Evolutionary conservation across 345 rosid species (phyloP).

Genomic region (Populus ilicifolia): DNA sequence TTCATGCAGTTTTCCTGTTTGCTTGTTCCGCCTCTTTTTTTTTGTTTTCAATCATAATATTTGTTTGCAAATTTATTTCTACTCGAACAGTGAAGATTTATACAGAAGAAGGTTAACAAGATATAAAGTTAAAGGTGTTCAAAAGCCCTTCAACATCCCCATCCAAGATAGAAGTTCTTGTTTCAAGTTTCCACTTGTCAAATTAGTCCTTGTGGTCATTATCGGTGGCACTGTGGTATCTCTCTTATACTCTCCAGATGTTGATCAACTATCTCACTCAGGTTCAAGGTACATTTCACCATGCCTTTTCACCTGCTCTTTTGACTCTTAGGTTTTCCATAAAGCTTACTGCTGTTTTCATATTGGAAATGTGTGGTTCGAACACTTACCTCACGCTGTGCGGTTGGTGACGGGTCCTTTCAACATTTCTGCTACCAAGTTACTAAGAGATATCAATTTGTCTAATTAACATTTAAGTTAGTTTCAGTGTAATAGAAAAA

Average conservation of each 20-base stretch:
- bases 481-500: neutral
- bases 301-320: neutral
- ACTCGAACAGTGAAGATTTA: conserved; percentile 21
- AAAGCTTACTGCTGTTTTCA: neutral
- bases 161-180: conserved; percentile 13
- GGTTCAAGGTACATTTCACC: conserved; percentile 15
- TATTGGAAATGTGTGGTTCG: neutral
- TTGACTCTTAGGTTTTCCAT: neutral
- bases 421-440: neutral
- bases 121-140: conserved; percentile 19
- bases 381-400: neutral
- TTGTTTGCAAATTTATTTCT: neutral
- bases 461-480: neutral
- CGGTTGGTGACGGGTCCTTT: neutral
- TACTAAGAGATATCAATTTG: too few relatives aligned
- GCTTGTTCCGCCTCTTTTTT: neutral
- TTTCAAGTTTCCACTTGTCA: conserved; percentile 16
- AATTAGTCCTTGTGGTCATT: conserved; percentile 15
- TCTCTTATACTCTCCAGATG: conserved; percentile 17
- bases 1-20: neutral
- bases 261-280: conserved; percentile 22
- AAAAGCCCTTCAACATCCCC: conserved; percentile 18
- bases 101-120: conserved; percentile 23
- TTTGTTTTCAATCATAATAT: neutral
- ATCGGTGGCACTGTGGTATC: conserved; percentile 16